Evolutionary conservation across 192 early-diverging fungal species (phyloP).

Genomic region (Coemansia sp.): DNA sequence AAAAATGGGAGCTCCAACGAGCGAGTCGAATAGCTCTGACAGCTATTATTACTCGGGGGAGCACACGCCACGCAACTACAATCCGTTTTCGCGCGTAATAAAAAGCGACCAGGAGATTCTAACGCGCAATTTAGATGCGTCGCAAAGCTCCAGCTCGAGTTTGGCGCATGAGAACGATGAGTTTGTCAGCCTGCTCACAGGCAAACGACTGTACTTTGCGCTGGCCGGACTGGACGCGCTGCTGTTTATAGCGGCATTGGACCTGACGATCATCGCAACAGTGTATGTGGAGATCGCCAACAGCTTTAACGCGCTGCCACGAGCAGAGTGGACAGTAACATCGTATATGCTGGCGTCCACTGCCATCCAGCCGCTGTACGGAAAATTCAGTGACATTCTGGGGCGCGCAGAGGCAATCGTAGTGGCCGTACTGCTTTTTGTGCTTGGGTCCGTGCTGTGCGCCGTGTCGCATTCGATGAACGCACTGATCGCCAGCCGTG

Average conservation of each 20-base stretch:
- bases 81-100: conserved; percentile 15
- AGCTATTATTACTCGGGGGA: conserved; percentile 6
- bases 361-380: conserved; percentile 68
- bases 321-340: conserved; percentile 83
- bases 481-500: conserved; percentile 73
- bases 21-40: conserved; percentile 8
- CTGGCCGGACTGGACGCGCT: conserved; percentile 59
- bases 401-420: conserved; percentile 81
- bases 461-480: conserved; percentile 67
- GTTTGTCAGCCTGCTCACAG: conserved; percentile 7
- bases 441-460: conserved; percentile 80
- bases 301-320: conserved; percentile 69
- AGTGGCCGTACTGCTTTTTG: conserved; percentile 73
- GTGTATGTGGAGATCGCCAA: conserved; percentile 72
- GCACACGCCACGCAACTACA: conserved; percentile 13
- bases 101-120: conserved; percentile 7
- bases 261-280: conserved; percentile 84
- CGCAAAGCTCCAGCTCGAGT: background rate
- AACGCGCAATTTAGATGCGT: background rate
- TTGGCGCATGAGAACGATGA: background rate
- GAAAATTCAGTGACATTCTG: conserved; percentile 89
- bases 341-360: conserved; percentile 67
- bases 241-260: conserved; percentile 77
- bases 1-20: background rate
- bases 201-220: conserved; percentile 39